These are phyloP conservation scores for Alnus glutinosa DNA, from an alignment of 306 rosid genomes.

Conservation along the genomic window DNA sequence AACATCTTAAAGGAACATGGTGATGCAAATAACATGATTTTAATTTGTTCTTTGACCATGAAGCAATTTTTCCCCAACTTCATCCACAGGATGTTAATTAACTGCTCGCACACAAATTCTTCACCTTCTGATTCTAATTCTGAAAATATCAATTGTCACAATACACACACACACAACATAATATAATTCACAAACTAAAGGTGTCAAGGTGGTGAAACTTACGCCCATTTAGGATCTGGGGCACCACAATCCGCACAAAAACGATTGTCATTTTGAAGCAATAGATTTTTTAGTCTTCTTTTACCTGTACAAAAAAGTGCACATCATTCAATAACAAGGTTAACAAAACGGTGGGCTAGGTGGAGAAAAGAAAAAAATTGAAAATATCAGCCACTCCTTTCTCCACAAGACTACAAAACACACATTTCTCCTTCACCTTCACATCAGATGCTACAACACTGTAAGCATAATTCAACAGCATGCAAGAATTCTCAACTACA, in stretches of 20 bases:
- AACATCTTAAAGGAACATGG: slow-evolving; percentile 3
- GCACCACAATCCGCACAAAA: slow-evolving; percentile 92
- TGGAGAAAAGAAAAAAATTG: neutral
- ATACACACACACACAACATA: slow-evolving; percentile 10
- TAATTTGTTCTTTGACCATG: slow-evolving; percentile 10
- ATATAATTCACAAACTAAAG: slow-evolving; percentile 1
- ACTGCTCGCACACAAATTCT: slow-evolving; percentile 1
- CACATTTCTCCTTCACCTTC: slow-evolving; percentile 7
- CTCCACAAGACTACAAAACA: neutral
- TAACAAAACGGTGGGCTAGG: neutral
- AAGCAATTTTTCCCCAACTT: slow-evolving; percentile 19
- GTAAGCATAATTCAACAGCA: neutral
- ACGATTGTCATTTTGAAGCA: slow-evolving; percentile 75
- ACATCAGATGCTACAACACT: neutral
- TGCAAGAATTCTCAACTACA: neutral
- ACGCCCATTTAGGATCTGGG: slow-evolving; percentile 99
- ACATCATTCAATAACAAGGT: slow-evolving; percentile 27
- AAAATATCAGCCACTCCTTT: neutral
- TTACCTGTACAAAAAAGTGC: slow-evolving; percentile 60
- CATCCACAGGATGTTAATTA: slow-evolving; percentile 21
- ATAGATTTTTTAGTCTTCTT: slow-evolving; percentile 70
- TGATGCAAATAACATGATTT: slow-evolving; percentile 1
- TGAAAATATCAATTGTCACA: slow-evolving; percentile 17
- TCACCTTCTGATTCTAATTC: neutral
- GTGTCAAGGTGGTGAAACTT: slow-evolving; percentile 37